Conservation (phyloP, 495 filamentous ascomycete genomes). For the Cercophora scortea region DNA sequence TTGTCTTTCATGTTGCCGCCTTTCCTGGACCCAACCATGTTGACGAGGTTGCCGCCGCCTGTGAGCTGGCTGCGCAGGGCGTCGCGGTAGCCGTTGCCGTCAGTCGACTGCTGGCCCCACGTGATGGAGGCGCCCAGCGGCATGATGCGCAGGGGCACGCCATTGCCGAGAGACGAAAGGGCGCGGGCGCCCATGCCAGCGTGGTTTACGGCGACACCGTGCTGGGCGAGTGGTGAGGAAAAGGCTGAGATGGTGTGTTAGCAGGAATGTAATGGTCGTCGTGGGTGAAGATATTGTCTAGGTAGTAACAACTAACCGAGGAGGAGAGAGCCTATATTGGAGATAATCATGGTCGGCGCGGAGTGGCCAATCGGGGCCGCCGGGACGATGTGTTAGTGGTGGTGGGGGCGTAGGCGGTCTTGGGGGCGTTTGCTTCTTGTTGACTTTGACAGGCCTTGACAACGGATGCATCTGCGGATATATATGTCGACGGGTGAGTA, state of each 20-base stretch:
- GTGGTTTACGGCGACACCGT: constrained; percentile 16
- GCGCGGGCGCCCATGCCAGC: constrained; percentile 5
- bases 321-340: constrained; percentile 3
- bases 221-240: constrained; percentile 15
- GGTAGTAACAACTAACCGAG: not conserved
- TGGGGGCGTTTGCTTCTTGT: too few relatives aligned
- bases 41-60: constrained; percentile 26
- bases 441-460: too few relatives aligned
- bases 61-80: constrained; percentile 20
- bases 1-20: constrained; percentile 45
- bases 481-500: too few relatives aligned
- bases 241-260: constrained; percentile 9
- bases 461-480: too few relatives aligned
- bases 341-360: constrained; percentile 9
- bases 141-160: constrained; percentile 37
- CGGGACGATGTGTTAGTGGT: not conserved
- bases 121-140: constrained; percentile 52
- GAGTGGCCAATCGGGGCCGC: not conserved
- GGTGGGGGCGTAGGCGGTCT: too few relatives aligned
- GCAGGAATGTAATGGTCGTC: not conserved
- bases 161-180: constrained; percentile 10
- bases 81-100: constrained; percentile 31
- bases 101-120: constrained; percentile 28
- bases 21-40: constrained; percentile 42
- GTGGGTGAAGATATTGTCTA: not conserved